A percentile compares a stretch with the other conserved stretches of the same genome.
Conservation (phyloP, 495 filamentous ascomycete species). For the Margaritispora aquatica region DNA sequence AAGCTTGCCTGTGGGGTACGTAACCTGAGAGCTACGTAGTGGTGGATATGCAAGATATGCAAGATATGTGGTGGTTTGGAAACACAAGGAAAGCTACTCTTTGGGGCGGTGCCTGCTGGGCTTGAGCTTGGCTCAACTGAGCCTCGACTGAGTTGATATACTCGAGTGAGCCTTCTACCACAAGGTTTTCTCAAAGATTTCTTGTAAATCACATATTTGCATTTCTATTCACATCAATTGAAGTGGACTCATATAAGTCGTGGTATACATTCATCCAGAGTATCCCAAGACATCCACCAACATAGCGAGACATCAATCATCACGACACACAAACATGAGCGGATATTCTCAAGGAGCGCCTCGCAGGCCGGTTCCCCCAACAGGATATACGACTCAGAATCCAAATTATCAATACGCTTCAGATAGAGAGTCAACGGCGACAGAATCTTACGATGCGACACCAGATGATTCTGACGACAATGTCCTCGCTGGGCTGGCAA, state of each 20-base stretch:
- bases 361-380: neutral
- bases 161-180: neutral
- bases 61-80: no score
- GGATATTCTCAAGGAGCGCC: neutral
- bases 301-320: no score
- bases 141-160: neutral
- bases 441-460: neutral
- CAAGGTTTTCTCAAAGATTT: neutral
- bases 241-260: neutral
- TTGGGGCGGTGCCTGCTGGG: neutral
- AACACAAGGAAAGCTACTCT: no score
- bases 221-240: neutral
- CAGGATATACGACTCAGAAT: neutral
- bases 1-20: neutral
- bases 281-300: neutral
- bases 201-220: neutral
- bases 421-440: neutral
- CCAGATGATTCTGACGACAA: neutral
- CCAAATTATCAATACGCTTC: neutral
- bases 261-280: neutral
- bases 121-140: neutral
- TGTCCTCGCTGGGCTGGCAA: neutral
- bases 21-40: neutral
- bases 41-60: neutral
- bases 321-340: neutral